Percentiles rank a stretch among this genome's conserved stretches.
These are phyloP conservation scores for Cicer pinnatifidum DNA, from an alignment of 306 rosid genomes.

Conservation along the genomic window DNA sequence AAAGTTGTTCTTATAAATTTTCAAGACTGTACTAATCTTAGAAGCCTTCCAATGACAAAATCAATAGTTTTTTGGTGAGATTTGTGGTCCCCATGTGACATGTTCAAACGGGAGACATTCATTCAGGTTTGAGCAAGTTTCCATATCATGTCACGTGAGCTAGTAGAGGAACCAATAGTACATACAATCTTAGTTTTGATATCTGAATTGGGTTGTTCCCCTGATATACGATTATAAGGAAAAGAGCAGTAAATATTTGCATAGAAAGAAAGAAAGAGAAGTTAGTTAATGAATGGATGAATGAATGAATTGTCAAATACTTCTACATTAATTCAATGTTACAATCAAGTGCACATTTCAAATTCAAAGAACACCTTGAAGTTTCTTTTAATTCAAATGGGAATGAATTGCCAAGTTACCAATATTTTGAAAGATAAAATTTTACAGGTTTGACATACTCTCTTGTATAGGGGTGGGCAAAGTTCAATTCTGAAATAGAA, in stretches of 20 bases:
- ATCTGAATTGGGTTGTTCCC: constrained; percentile 36
- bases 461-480: no score
- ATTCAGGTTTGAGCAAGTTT: constrained; percentile 81
- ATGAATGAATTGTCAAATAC: background rate
- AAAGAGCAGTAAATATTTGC: constrained; percentile 26
- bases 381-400: no score
- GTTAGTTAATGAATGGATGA: background rate
- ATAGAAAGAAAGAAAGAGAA: constrained; percentile 45
- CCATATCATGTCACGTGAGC: constrained; percentile 94
- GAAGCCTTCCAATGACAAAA: no score
- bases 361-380: no score
- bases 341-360: no score
- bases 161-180: constrained; percentile 89
- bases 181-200: constrained; percentile 90
- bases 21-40: no score
- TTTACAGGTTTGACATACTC: no score
- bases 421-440: no score
- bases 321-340: no score
- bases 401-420: no score
- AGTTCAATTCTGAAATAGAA: no score
- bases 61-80: constrained; percentile 65
- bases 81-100: constrained; percentile 91
- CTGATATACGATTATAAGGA: background rate
- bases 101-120: constrained; percentile 31
- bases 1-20: background rate